A percentile compares a stretch with the other conserved stretches of the same genome.
phyloP scores from a whole-genome alignment of 108 stramenopile species.

The Aurantiochytrium sp. region DNA sequence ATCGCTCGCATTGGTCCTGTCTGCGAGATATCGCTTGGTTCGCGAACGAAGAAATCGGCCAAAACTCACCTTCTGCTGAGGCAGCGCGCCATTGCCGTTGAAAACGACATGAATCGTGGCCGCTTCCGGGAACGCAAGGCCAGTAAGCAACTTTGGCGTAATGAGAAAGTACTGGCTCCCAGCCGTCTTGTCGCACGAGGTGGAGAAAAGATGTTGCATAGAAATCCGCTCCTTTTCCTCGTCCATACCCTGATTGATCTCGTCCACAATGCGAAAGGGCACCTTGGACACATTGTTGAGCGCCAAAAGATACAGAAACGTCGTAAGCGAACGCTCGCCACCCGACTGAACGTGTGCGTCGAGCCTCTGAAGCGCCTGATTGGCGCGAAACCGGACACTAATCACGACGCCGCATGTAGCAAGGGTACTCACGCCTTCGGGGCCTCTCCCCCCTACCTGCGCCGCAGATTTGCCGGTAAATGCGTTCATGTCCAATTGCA shows the following conservation, averaged over 20 bases:
- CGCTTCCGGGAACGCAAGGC: conserved; percentile 71
- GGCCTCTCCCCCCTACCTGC: too few species aligned
- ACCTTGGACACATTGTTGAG: conserved; percentile 77
- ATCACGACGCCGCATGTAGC: conserved; percentile 78
- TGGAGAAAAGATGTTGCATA: conserved; percentile 54
- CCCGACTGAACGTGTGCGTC: conserved; percentile 81
- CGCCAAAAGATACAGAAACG: conserved; percentile 96
- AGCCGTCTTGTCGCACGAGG: background rate
- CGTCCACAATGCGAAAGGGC: conserved; percentile 94
- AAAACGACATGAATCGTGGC: conserved; percentile 80
- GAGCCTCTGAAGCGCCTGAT: conserved; percentile 57
- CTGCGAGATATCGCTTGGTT: too few species aligned
- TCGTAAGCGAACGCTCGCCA: conserved; percentile 85
- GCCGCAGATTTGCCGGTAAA: background rate
- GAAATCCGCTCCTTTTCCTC: conserved; percentile 86
- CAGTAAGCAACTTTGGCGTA: conserved; percentile 94
- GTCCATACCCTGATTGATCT: conserved; percentile 97
- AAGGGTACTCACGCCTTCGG: background rate
- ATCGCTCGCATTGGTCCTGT: too few species aligned
- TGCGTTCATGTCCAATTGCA: conserved; percentile 22
- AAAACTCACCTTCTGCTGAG: background rate
- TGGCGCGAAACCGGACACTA: conserved; percentile 74
- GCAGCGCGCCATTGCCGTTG: conserved; percentile 56
- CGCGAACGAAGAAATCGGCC: background rate
- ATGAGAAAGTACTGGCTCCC: conserved; percentile 87